Base-by-base conservation (phyloP, 2,329 filamentous ascomycete genomes). In the Septoria petroselini region DNA sequence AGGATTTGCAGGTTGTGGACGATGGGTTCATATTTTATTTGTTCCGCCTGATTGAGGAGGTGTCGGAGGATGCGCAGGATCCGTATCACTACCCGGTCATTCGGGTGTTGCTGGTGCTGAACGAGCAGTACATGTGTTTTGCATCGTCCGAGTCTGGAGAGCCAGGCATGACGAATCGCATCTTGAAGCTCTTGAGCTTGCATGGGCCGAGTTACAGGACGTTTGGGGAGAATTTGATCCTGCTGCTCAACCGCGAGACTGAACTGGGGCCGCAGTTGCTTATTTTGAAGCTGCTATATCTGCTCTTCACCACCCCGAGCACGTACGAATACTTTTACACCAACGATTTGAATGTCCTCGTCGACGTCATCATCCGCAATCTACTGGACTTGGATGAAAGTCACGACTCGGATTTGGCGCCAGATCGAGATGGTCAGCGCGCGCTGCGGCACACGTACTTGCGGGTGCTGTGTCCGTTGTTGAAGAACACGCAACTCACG, bases 321-420 rank as follows among this genome's bases (percentile, higher is more conserved):
- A 98, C 93, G 0, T 89, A 93, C 68, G 93, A 98, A 71, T 98
- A 97, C 70, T 98, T 98, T 66, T 98, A 97, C 70, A 96, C 90
- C 21, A 98, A 98, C 66, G 93, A 98, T 65, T 77, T 98, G 23
- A 87, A 89, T 51, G 93, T 98, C 3, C 80, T 98, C 12, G 78
- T 97, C 39, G 93, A 98, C 65, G 93, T 98, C 57, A 90, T 98
- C 51, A 88, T 98, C 53, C 87, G 93, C 35, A 98, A 98, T 64
- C 76, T 98, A n/a, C 83, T 97, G 62, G 93, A 98, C 67, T 76
- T 98, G 7, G 93, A 94, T 0, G 91, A 95, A 66, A 83, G 76
- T 8, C 61, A 66, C 19, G 67, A 69, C 18, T 64, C 42, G 8
- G 50, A 52, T 5, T 25, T 48, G 30, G 48, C 48, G 6, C 50